Evolutionary conservation across 1,284 basidiomycete species (phyloP).

Genomic region (Sutorius eximius): DNA sequence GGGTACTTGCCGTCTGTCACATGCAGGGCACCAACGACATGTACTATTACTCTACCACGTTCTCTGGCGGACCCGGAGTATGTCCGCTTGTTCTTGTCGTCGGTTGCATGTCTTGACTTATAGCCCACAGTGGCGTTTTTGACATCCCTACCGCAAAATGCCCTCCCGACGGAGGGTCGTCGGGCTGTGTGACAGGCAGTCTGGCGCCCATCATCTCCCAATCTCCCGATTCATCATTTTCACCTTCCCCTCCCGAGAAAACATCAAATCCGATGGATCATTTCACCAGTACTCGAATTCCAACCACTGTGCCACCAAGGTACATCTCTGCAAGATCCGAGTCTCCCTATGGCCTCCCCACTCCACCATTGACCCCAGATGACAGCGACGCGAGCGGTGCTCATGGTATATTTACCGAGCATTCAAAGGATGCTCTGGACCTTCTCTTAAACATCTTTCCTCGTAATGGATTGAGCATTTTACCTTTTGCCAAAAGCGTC

Average conservation of each 20-base stretch:
- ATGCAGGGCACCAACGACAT: constrained; percentile 74
- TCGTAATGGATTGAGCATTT: constrained; percentile 58
- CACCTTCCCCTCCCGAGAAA: constrained; percentile 41
- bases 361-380: constrained; percentile 40
- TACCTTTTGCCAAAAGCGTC: constrained; percentile 71
- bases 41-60: constrained; percentile 86
- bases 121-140: constrained; percentile 77
- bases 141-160: constrained; percentile 83
- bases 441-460: constrained; percentile 78
- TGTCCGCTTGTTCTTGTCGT: constrained; percentile 30
- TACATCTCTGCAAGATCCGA: constrained; percentile 43
- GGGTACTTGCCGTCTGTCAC: constrained; percentile 80
- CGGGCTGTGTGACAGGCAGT: constrained; percentile 88
- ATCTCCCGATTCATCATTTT: constrained; percentile 42
- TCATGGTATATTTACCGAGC: constrained; percentile 38
- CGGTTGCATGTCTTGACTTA: constrained; percentile 7
- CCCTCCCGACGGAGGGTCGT: constrained; percentile 90
- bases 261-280: constrained; percentile 30
- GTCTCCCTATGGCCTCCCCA: constrained; percentile 36
- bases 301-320: constrained; percentile 40
- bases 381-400: constrained; percentile 35
- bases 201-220: constrained; percentile 62
- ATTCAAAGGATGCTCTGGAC: constrained; percentile 65
- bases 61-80: constrained; percentile 86
- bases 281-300: constrained; percentile 29